Evolutionary conservation across 768 basidiomycete species (phyloP).

Genomic region (Melanogaster broomeanus): DNA sequence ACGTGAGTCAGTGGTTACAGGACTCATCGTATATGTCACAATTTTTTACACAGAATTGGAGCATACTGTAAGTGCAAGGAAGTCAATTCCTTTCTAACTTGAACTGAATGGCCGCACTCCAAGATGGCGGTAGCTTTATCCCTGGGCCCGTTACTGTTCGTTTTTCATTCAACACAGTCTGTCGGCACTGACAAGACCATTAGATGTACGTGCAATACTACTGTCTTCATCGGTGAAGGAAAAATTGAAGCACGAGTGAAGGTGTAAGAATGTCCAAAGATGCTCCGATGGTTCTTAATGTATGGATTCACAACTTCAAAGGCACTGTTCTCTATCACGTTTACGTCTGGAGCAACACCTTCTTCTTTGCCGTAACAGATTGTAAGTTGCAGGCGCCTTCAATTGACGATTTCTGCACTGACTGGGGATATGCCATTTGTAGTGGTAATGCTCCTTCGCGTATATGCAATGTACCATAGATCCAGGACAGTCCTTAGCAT

Average conservation of each 20-base stretch:
- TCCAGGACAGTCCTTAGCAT: neutral
- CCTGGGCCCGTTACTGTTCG: neutral
- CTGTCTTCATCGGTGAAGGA: neutral
- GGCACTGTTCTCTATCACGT: neutral
- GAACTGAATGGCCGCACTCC: neutral
- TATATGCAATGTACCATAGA: neutral
- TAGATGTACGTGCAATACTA: neutral
- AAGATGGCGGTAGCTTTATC: neutral
- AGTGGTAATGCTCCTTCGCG: neutral
- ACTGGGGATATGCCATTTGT: neutral
- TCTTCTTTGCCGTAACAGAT: neutral
- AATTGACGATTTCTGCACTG: neutral
- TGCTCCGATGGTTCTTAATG: neutral
- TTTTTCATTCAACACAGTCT: neutral
- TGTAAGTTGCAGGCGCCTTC: neutral
- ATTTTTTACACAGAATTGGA: neutral
- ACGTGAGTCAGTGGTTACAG: neutral
- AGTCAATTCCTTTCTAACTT: neutral
- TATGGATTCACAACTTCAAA: neutral
- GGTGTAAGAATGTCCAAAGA: neutral
- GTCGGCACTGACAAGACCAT: neutral
- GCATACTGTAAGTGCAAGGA: neutral
- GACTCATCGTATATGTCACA: no score
- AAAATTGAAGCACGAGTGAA: neutral
- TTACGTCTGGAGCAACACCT: neutral